Base-by-base conservation (phyloP, 2,329 filamentous ascomycete genomes). In the Mariannaea sp. region DNA sequence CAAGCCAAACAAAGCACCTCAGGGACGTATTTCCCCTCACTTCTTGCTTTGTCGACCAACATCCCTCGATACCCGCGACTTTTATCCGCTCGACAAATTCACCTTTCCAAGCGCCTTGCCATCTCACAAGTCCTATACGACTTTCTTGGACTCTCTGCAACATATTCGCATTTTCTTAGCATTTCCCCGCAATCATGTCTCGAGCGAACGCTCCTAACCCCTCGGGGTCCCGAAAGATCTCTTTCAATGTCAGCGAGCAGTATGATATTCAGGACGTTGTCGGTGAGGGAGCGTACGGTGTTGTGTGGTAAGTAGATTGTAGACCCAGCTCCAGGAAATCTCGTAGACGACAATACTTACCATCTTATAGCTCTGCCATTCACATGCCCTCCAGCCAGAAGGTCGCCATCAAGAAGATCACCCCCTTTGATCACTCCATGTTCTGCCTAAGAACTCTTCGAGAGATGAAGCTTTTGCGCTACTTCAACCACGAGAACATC, bases 401-500 rank as follows among this genome's bases (percentile, higher is more conserved):
- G 77, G 94, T 99, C 56, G 94, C 94, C 57, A 99, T 99, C 81
- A 99, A 99, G 83, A 99, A 99, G 84, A 99, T 99, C 69, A 97
- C 92, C 0, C 94, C 94, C 5, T 99, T 99, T 75, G 94, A 99
- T 70, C 94, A 97, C 74, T 96, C 92, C 72, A 97, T 97, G 92
- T 97, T 97, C 81, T 97, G 93, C 73, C 79, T 99, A 68, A 84
- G 94, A 73, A 99, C 94, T 1, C 80, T 99, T 62, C 92, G 94
- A 74, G 94, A 99, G 78, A 99, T 99, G 94, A 99, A 99, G 84
- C 82, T 99, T 53, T 80, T 99, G 68, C 85, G 94, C 68, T 97
- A 99, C 77, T 99, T 99, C 81, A 99, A 97, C 78, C 94, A 99
- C 73, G 94, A 99, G 77, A 99, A 99, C 77, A 97, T 99, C 78